phyloP scores from a whole-genome alignment of 1,284 basidiomycete species.

The Baeospora myosura region DNA sequence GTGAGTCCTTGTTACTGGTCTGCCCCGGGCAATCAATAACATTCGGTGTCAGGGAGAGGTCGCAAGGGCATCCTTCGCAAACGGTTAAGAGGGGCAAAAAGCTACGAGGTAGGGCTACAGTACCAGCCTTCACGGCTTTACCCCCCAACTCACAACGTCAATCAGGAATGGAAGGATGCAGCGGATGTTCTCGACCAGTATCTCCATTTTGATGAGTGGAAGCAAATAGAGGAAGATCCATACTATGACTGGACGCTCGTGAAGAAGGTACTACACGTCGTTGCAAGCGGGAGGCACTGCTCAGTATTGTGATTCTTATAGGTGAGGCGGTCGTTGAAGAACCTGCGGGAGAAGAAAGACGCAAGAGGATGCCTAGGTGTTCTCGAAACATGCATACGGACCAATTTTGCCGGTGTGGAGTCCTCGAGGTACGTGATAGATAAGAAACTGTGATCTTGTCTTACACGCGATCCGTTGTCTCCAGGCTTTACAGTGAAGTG shows the following conservation, averaged over 20 bases:
- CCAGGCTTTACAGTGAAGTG: constrained; percentile 84
- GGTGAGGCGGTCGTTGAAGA: constrained; percentile 61
- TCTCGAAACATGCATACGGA: constrained; percentile 85
- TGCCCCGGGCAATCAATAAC: too few species aligned
- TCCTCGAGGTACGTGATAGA: constrained; percentile 51
- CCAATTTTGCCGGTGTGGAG: constrained; percentile 94
- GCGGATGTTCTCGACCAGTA: constrained; percentile 78
- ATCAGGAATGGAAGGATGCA: constrained; percentile 77
- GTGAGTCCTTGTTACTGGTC: constrained; percentile 38
- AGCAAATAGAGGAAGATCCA: constrained; percentile 74
- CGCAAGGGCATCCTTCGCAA: constrained; percentile 73
- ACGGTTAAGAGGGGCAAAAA: constrained; percentile 65
- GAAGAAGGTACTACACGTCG: constrained; percentile 64
- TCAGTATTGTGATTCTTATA: too few species aligned
- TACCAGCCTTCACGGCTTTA: too few species aligned
- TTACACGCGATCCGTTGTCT: too few species aligned
- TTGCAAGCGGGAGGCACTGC: too few species aligned
- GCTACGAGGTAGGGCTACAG: constrained; percentile 54
- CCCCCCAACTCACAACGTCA: too few species aligned
- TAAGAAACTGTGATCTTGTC: neutral
- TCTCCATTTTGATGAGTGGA: constrained; percentile 85
- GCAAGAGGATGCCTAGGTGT: constrained; percentile 83
- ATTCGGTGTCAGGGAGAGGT: constrained; percentile 76
- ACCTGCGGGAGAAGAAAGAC: constrained; percentile 65
- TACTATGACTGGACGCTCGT: constrained; percentile 88